Evolutionary conservation across 2,329 filamentous ascomycete species (phyloP).

Genomic region (Teratosphaeria destructans): DNA sequence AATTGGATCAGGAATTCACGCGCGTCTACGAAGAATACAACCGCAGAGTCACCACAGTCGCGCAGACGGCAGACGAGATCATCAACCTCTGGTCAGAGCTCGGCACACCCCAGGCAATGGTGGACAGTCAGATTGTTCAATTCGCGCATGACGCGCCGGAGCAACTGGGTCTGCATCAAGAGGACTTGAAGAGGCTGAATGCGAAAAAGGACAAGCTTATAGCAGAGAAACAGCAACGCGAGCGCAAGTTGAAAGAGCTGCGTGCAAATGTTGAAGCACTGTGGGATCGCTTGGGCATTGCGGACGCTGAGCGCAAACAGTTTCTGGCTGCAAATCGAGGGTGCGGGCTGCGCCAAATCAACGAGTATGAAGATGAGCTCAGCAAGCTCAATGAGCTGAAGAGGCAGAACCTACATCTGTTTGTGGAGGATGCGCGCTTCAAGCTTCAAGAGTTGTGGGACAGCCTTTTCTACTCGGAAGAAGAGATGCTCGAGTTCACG

Average conservation of each 20-base stretch:
- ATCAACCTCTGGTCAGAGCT: conserved; percentile 94
- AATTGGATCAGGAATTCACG: conserved; percentile 82
- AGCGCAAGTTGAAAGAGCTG: conserved; percentile 67
- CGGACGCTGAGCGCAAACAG: conserved; percentile 69
- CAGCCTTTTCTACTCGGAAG: conserved; percentile 82
- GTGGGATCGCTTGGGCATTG: conserved; percentile 79
- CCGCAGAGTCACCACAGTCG: conserved; percentile 65
- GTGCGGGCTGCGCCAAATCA: conserved; percentile 82
- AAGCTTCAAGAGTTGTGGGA: conserved; percentile 95
- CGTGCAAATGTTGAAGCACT: conserved; percentile 68
- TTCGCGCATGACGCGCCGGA: conserved; percentile 84
- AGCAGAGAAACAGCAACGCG: conserved; percentile 79
- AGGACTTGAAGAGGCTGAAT: conserved; percentile 66
- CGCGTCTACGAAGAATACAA: conserved; percentile 95
- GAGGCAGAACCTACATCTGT: conserved; percentile 85
- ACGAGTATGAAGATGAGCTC: conserved; percentile 91
- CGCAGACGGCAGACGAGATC: conserved; percentile 67
- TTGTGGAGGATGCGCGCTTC: conserved; percentile 86
- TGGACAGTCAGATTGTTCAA: conserved; percentile 77
- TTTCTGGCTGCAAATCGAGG: conserved; percentile 85
- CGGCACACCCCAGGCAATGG: conserved; percentile 86
- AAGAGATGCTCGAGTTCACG: conserved; percentile 97
- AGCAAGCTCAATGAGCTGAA: conserved; percentile 82
- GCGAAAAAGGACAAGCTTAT: conserved; percentile 69
- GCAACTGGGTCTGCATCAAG: conserved; percentile 82